Evolutionary conservation across 2,329 filamentous ascomycete genomes (phyloP).

Genomic region (Pseudogymnoascus sp.): DNA sequence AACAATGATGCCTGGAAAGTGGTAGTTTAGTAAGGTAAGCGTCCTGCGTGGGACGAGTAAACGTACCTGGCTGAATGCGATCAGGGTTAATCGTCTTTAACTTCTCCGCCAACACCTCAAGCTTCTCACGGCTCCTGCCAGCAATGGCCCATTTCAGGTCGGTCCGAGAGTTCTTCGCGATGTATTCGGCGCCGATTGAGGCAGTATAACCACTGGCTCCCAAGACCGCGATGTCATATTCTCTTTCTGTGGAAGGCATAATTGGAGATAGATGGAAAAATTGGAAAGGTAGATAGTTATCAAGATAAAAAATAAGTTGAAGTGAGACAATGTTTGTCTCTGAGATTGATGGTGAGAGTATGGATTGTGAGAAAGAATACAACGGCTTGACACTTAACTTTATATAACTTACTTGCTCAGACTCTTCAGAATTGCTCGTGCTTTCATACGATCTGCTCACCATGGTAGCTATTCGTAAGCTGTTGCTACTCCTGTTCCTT

Average conservation of each 20-base stretch:
- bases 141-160: slow-evolving; percentile 60
- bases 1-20: slow-evolving; percentile 2
- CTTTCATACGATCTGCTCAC: neutral
- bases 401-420: neutral
- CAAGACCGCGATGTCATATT: slow-evolving; percentile 55
- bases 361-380: neutral
- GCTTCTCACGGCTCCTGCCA: slow-evolving; percentile 39
- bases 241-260: slow-evolving; percentile 4
- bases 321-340: neutral
- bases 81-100: slow-evolving; percentile 45
- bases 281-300: neutral
- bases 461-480: neutral
- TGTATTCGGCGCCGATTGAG: slow-evolving; percentile 51
- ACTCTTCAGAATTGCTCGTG: neutral
- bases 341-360: neutral
- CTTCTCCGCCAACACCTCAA: slow-evolving; percentile 46
- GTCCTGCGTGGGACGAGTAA: neutral
- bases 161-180: slow-evolving; percentile 49
- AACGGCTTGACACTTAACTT: neutral
- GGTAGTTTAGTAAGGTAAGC: neutral
- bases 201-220: slow-evolving; percentile 63
- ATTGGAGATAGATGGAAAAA: neutral
- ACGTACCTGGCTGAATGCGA: slow-evolving; percentile 44
- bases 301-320: neutral
- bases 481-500: neutral